Conservation (phyloP, 169 alveolate species). For the Plasmodium billcollinsi region DNA sequence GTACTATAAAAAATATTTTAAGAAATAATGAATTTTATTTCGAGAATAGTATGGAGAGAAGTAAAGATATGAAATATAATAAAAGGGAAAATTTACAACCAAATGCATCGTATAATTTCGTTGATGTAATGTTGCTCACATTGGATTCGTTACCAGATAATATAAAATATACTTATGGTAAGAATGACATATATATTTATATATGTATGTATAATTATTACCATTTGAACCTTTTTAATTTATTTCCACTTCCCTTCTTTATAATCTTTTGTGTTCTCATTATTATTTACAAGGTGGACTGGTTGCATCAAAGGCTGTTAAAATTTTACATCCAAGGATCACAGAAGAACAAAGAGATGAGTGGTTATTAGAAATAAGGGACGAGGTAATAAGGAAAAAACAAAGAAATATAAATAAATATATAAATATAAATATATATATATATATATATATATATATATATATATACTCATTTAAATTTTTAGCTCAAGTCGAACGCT, state of each 20-base stretch:
- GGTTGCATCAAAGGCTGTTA: constrained; percentile 71
- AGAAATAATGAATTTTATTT: constrained; percentile 32
- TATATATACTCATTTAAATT: neutral
- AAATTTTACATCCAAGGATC: constrained; percentile 61
- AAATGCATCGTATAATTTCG: constrained; percentile 51
- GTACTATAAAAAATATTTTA: constrained; percentile 52
- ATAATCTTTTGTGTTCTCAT: neutral
- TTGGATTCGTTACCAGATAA: constrained; percentile 45
- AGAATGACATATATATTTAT: neutral
- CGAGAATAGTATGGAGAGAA: constrained; percentile 29
- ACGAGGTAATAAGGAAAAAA: constrained; percentile 14
- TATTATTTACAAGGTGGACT: constrained; percentile 39
- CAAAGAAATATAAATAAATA: neutral
- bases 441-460: neutral
- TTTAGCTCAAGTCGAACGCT: constrained; percentile 74
- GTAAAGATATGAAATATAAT: constrained; percentile 33
- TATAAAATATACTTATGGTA: constrained; percentile 70
- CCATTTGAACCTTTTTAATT: neutral
- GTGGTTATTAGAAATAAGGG: constrained; percentile 63
- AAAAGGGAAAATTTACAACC: constrained; percentile 28
- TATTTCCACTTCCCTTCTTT: neutral
- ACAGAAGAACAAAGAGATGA: constrained; percentile 75
- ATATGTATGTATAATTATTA: neutral
- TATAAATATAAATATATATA: neutral
- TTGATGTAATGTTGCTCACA: constrained; percentile 61